Conservation (phyloP, 2,329 filamentous ascomycete species). For the Zasmidium angulare region DNA sequence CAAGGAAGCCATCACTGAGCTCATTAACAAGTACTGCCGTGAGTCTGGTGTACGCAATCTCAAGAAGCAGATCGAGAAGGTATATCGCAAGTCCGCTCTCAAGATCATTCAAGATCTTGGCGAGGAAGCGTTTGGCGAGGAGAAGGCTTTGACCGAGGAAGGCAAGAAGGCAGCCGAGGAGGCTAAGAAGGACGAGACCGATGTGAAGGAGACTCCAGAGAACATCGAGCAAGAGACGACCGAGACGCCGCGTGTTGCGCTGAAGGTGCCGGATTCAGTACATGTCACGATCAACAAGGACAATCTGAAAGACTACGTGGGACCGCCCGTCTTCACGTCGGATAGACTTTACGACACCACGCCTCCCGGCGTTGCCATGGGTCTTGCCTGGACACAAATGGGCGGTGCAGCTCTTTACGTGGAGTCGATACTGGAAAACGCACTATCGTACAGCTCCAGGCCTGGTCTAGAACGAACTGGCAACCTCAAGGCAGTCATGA, state of each 20-base stretch:
- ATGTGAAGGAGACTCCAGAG: conserved; percentile 62
- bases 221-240: conserved; percentile 60
- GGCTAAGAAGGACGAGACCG: conserved; percentile 63
- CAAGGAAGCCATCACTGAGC: conserved; percentile 85
- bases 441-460: conserved; percentile 69
- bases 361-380: conserved; percentile 94
- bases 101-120: conserved; percentile 96
- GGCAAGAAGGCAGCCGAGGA: conserved; percentile 76
- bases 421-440: conserved; percentile 88
- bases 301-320: conserved; percentile 94
- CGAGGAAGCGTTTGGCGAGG: conserved; percentile 77
- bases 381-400: conserved; percentile 96
- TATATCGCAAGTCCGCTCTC: conserved; percentile 93
- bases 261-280: conserved; percentile 83
- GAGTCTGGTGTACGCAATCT: conserved; percentile 96
- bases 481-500: conserved; percentile 96
- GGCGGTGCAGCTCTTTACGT: conserved; percentile 96
- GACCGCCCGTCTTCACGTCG: conserved; percentile 90
- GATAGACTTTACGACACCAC: conserved; percentile 93
- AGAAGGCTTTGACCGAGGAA: conserved; percentile 79
- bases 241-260: conserved; percentile 68
- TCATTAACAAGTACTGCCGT: conserved; percentile 98
- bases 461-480: conserved; percentile 88
- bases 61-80: conserved; percentile 99
- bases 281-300: conserved; percentile 84